Percentiles rank a stretch among this genome's conserved stretches.
phyloP scores from a whole-genome alignment of 2,329 filamentous ascomycete species.

The Atkinsonella texensis region DNA sequence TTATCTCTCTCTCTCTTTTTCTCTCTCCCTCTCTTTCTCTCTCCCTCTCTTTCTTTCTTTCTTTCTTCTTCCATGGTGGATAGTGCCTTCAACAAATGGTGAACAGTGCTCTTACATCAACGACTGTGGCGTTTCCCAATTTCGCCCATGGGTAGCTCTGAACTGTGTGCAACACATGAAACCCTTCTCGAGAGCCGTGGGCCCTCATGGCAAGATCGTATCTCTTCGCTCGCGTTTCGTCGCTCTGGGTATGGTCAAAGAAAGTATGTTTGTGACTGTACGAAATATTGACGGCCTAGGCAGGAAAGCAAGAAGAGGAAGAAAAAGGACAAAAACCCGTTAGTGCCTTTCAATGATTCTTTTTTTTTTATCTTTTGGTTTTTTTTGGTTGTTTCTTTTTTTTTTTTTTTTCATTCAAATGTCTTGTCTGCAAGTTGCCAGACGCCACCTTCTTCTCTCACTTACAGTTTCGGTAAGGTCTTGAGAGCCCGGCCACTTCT shows the following conservation, averaged over 20 bases:
- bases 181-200: constrained; percentile 14
- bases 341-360: too few relatives aligned
- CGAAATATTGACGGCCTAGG: constrained; percentile 16
- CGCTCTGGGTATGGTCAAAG: constrained; percentile 18
- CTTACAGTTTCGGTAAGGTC: constrained; percentile 21
- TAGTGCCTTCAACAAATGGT: neutral
- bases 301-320: neutral
- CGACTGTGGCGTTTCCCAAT: constrained; percentile 13
- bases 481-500: constrained; percentile 23
- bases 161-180: constrained; percentile 12
- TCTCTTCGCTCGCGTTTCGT: constrained; percentile 14
- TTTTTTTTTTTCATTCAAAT: too few relatives aligned
- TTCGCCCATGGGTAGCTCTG: constrained; percentile 13
- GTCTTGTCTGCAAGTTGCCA: too few relatives aligned
- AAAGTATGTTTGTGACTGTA: constrained; percentile 13
- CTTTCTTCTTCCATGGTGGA: neutral
- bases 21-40: too few relatives aligned
- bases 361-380: too few relatives aligned
- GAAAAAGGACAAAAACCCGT: neutral
- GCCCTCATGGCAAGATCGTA: constrained; percentile 22
- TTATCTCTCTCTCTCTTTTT: too few relatives aligned
- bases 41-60: neutral
- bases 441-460: neutral
- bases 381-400: too few relatives aligned
- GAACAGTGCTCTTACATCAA: constrained; percentile 14